Evolutionary conservation across 345 rosid genomes (phyloP), one percentile per base, ranked within the genome.

Genomic region (Eucalyptus rudis): DNA sequence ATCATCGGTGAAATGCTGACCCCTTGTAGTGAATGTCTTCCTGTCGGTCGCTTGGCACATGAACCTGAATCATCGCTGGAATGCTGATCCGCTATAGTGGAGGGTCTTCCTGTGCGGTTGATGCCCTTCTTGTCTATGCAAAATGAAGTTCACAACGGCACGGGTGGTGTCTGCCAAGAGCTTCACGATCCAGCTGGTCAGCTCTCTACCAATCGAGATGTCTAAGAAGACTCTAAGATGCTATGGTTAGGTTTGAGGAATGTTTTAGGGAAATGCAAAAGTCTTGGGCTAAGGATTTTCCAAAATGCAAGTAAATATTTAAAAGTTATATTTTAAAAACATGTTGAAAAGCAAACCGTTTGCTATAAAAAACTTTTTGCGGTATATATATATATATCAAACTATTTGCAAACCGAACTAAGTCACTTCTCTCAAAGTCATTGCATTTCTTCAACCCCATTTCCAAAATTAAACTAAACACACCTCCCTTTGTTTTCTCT

Each of bases 131-230:
- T 98, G 17, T 97, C 96, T 2, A 96, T 97, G 92, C 98, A 96
- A 20, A 97, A 98, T 4, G 95, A 97, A 96, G 91, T 97, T 96
- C 91, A 95, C 97, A 0, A 96, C 99, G 11, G 98, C 80, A 88
- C 0, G 96, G 96, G 93, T 92, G 64, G 64, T 87, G 9, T 96
- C 51, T 14, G 51, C 17, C 51, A 49, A 49, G 51, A 95, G 88
- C 92, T 96, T 96, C 89, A 94, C 95, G 89, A 96, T 91, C 84
- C 96, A 87, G 45, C 96, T 97, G 19, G 91, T 95, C 0, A 92
- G 91, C 64, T 89, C 44, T 1, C 95, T 96, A 40, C 90, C 98
- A 87, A 94, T 14, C 4, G 94, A 51, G 87, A 96, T 88, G 92
- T 96, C 97, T 71, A 96, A 96, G 92, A 92, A 96, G 0, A 96